A percentile compares a stretch with the other conserved stretches of the same genome.
Conservation (phyloP, 768 basidiomycete species). For the Tulasnella sp. region DNA sequence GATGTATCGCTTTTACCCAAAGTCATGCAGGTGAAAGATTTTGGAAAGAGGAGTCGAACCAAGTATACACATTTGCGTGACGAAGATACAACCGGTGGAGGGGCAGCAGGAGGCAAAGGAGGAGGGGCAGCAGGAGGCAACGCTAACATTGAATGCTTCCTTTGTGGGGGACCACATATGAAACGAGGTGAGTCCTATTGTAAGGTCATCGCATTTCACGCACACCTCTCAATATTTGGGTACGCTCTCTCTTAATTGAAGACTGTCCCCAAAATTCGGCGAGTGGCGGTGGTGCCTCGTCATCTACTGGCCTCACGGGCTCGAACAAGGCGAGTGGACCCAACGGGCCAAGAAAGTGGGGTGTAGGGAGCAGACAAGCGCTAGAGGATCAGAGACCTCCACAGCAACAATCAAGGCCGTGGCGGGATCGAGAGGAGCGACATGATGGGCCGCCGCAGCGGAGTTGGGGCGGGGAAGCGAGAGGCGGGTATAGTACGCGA, state of each 20-base stretch:
- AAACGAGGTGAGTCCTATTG: slow-evolving; percentile 54
- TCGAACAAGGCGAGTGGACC: slow-evolving; percentile 11
- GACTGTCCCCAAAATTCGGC: slow-evolving; percentile 19
- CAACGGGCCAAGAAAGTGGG: slow-evolving; percentile 1
- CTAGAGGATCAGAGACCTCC: neutral
- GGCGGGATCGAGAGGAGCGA: slow-evolving; percentile 15
- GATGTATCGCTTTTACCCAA: slow-evolving; percentile 83
- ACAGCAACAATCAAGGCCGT: slow-evolving; percentile 2
- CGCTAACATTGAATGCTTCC: slow-evolving; percentile 67
- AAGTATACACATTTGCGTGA: slow-evolving; percentile 95
- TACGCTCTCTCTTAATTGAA: neutral
- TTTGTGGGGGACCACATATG: slow-evolving; percentile 88
- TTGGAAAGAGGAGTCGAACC: slow-evolving; percentile 81
- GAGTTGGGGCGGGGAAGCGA: slow-evolving; percentile 16
- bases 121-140: slow-evolving; percentile 28
- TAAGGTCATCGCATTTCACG: neutral
- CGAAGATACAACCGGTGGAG: slow-evolving; percentile 68
- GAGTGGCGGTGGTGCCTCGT: slow-evolving; percentile 3
- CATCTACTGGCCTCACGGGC: slow-evolving; percentile 13
- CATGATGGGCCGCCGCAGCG: slow-evolving; percentile 18
- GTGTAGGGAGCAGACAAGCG: slow-evolving; percentile 7
- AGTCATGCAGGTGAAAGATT: slow-evolving; percentile 96
- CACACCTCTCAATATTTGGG: neutral
- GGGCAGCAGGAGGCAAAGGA: slow-evolving; percentile 56
- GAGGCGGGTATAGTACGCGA: slow-evolving; percentile 17